Conservation (phyloP, 2,329 filamentous ascomycete species). For the Truncatella angustata region DNA sequence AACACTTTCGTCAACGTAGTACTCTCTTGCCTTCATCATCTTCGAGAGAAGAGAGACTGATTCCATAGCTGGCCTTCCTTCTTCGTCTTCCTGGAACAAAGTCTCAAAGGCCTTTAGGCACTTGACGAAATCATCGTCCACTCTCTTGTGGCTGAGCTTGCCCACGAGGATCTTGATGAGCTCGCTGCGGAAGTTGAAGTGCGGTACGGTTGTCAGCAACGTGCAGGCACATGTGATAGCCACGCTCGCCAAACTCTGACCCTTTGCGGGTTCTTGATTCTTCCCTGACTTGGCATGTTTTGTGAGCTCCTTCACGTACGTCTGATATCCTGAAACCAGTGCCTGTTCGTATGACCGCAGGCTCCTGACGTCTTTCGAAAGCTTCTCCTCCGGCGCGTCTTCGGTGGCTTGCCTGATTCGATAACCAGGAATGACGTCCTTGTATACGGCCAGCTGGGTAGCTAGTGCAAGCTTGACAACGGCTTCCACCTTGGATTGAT, state of each 20-base stretch:
- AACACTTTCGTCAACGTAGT: constrained; percentile 77
- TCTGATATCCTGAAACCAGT: constrained; percentile 80
- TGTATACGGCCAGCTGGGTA: constrained; percentile 87
- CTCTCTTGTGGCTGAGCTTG: constrained; percentile 71
- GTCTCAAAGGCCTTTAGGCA: constrained; percentile 77
- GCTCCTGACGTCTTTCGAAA: constrained; percentile 88
- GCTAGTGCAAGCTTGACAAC: constrained; percentile 85
- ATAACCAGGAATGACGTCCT: constrained; percentile 95
- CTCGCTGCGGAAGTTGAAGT: constrained; percentile 95
- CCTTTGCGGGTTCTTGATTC: constrained; percentile 36
- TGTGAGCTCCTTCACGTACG: constrained; percentile 75
- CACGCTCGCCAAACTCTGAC: constrained; percentile 61
- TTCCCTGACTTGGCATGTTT: constrained; percentile 58
- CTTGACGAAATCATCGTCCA: constrained; percentile 74
- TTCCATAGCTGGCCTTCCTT: constrained; percentile 84
- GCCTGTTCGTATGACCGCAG: constrained; percentile 84
- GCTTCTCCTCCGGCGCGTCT: constrained; percentile 70
- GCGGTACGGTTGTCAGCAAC: constrained; percentile 77
- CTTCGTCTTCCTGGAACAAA: constrained; percentile 83
- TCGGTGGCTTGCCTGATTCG: constrained; percentile 81
- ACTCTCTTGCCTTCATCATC: constrained; percentile 92
- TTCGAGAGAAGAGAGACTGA: constrained; percentile 81
- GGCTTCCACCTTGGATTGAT: constrained; percentile 64
- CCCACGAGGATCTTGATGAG: constrained; percentile 83
- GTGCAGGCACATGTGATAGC: constrained; percentile 85